These are phyloP conservation scores for Ustilago cynodontis DNA, from an alignment of 1,284 basidiomycete genomes.

Conservation along the genomic window DNA sequence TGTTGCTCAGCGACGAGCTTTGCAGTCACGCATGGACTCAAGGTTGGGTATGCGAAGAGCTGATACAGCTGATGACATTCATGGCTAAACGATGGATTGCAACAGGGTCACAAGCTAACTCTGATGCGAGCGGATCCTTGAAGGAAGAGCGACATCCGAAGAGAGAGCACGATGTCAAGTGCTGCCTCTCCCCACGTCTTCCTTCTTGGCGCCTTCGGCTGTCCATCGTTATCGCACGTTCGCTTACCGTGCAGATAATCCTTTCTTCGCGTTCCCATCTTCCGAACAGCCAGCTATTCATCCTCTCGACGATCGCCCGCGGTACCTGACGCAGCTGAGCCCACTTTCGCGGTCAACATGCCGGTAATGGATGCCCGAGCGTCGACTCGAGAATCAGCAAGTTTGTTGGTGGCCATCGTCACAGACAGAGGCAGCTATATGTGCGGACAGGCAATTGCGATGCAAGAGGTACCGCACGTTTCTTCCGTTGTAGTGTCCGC, in stretches of 20 bases:
- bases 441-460: not conserved
- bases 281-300: not conserved
- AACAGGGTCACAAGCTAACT: not conserved
- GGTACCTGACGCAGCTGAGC: not conserved
- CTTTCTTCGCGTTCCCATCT: not conserved
- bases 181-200: slow-evolving; percentile 19
- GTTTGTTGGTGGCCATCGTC: not conserved
- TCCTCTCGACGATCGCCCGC: not conserved
- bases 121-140: not conserved
- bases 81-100: not conserved
- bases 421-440: too few relatives aligned
- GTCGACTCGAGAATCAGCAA: too few relatives aligned
- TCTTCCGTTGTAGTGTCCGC: slow-evolving; percentile 4
- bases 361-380: too few relatives aligned
- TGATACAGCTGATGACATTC: not conserved
- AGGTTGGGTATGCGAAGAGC: not conserved
- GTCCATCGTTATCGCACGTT: slow-evolving; percentile 43
- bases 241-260: slow-evolving; percentile 18
- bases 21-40: not conserved
- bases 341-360: too few relatives aligned
- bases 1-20: not conserved
- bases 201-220: slow-evolving; percentile 35
- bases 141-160: slow-evolving; percentile 7
- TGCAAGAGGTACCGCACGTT: slow-evolving; percentile 19
- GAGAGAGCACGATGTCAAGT: slow-evolving; percentile 9